These are phyloP conservation scores for Blastobotrys robertii DNA, from an alignment of 805 yeast species.

Conservation along the genomic window DNA sequence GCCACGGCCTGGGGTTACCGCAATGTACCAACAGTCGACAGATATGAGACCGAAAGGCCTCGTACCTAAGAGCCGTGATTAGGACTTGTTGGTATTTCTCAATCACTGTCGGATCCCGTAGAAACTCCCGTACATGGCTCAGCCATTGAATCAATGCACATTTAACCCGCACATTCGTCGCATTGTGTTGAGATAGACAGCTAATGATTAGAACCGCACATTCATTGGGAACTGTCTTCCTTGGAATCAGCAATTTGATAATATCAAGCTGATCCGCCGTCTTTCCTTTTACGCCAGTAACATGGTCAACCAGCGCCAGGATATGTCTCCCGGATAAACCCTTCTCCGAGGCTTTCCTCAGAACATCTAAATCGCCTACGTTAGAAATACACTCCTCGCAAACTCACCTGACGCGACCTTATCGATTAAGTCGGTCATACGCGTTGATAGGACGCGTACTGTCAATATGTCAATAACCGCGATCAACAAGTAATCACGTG, in stretches of 20 bases:
- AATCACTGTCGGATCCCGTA: slow-evolving; percentile 12
- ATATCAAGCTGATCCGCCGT: not conserved
- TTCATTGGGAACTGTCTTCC: slow-evolving; percentile 17
- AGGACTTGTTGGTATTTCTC: slow-evolving; percentile 13
- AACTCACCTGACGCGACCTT: too few species aligned
- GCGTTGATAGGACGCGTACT: too few species aligned
- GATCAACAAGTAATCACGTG: too few species aligned
- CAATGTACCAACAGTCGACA: slow-evolving; percentile 14
- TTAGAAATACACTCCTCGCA: too few species aligned
- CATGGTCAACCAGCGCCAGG: too few species aligned
- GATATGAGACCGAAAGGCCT: slow-evolving; percentile 11
- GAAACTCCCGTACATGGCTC: slow-evolving; percentile 10
- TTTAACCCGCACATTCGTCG: slow-evolving; percentile 6
- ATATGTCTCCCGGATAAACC: too few species aligned
- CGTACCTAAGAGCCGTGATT: slow-evolving; percentile 13
- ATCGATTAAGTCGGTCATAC: too few species aligned
- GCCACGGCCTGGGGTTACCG: slow-evolving; percentile 1
- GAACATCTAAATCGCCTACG: too few species aligned
- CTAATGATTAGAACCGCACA: slow-evolving; percentile 23
- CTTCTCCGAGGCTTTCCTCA: too few species aligned
- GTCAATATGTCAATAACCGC: too few species aligned
- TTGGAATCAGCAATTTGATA: slow-evolving; percentile 12
- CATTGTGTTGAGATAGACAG: slow-evolving; percentile 6
- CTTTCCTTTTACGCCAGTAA: too few species aligned
- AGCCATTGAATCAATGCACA: slow-evolving; percentile 15